Percentiles rank a stretch among this genome's conserved stretches.
phyloP scores from a whole-genome alignment of 805 yeast genomes.

The Zygosaccharomyces kombuchaensis region DNA sequence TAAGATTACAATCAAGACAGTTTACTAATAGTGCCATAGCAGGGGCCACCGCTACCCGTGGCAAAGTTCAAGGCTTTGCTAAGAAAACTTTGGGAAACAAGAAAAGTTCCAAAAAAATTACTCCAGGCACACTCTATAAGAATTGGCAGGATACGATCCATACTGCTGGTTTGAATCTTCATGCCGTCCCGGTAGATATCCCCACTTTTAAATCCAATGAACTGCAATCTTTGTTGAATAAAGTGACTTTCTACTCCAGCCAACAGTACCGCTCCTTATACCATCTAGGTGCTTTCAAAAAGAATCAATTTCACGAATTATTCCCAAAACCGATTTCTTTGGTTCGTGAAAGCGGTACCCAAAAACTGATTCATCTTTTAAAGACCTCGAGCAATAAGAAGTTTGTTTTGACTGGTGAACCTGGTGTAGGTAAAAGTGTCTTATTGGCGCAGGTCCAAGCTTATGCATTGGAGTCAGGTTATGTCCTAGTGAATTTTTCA shows the following conservation, averaged over 20 bases:
- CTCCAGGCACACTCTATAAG: constrained; percentile 32
- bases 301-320: constrained; percentile 64
- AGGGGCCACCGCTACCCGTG: constrained; percentile 25
- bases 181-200: constrained; percentile 25
- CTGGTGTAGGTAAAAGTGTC: constrained; percentile 79
- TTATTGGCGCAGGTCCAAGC: constrained; percentile 53
- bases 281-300: constrained; percentile 60
- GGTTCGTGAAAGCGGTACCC: constrained; percentile 47
- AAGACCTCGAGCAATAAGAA: constrained; percentile 43
- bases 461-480: constrained; percentile 41
- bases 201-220: constrained; percentile 21
- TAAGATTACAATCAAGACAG: constrained; percentile 19
- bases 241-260: constrained; percentile 41
- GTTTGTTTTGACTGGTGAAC: constrained; percentile 57
- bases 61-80: constrained; percentile 32
- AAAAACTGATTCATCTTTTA: constrained; percentile 39
- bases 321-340: constrained; percentile 57
- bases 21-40: constrained; percentile 13
- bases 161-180: constrained; percentile 29
- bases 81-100: constrained; percentile 19
- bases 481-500: constrained; percentile 61
- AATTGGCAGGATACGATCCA: constrained; percentile 34
- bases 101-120: constrained; percentile 25
- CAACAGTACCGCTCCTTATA: constrained; percentile 42
- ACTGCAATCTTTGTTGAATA: constrained; percentile 19